These are phyloP conservation scores for Dinochytrium kinnereticum DNA, from an alignment of 371 early-diverging fungal species.

Conservation along the genomic window DNA sequence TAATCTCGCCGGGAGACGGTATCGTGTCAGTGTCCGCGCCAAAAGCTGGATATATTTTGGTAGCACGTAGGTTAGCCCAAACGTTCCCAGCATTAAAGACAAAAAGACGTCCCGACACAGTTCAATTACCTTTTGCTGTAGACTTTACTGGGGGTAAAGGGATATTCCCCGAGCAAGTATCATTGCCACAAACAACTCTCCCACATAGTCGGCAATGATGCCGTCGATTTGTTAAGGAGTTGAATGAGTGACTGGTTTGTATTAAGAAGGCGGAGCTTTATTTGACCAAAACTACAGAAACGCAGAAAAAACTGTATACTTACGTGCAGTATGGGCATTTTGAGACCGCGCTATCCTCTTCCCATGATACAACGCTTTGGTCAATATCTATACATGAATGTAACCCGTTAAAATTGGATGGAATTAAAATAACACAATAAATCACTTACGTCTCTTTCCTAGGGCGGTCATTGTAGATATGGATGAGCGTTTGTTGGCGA, in stretches of 20 bases:
- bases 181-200: conserved; percentile 42
- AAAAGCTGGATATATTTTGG: not conserved
- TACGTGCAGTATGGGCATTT: conserved; percentile 50
- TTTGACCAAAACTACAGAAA: no score
- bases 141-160: conserved; percentile 23
- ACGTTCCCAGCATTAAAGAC: not conserved
- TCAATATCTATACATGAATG: conserved; percentile 37
- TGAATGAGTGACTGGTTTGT: conserved; percentile 32
- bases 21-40: not conserved
- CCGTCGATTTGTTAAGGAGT: conserved; percentile 40
- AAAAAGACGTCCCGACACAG: not conserved
- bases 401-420: not conserved
- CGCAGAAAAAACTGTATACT: not conserved
- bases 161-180: conserved; percentile 27
- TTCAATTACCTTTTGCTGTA: not conserved
- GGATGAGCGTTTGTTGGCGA: not conserved
- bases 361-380: conserved; percentile 51
- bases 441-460: not conserved
- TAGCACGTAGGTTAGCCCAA: no score
- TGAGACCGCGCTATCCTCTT: conserved; percentile 42
- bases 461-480: not conserved
- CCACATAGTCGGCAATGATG: conserved; percentile 59
- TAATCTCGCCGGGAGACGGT: conserved; percentile 30
- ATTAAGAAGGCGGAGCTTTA: not conserved
- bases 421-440: not conserved